phyloP scores from a whole-genome alignment of 1,139 yeast genomes.

The Debaryomycetaceae sp. region DNA sequence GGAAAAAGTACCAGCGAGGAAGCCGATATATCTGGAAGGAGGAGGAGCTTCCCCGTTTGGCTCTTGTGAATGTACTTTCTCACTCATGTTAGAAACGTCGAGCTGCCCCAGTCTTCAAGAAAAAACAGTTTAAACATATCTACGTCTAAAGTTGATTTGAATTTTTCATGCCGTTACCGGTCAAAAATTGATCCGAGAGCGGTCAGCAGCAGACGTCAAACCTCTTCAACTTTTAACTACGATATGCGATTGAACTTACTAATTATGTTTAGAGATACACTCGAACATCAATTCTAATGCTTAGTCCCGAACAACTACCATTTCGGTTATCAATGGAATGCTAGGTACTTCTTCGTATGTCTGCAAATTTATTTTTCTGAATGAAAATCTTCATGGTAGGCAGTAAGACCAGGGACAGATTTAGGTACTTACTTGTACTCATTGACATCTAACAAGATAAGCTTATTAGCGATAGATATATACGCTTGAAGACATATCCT shows the following conservation, averaged over 20 bases:
- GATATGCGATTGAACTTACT: neutral
- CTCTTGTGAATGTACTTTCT: neutral
- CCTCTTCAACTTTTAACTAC: neutral
- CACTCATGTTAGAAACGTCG: neutral
- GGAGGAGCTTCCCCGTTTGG: constrained; percentile 12
- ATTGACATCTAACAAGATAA: no score
- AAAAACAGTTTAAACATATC: neutral
- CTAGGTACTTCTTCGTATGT: no score
- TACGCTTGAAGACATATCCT: no score
- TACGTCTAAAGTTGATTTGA: neutral
- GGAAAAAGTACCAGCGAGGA: constrained; percentile 82
- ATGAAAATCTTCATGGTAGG: no score
- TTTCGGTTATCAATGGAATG: no score
- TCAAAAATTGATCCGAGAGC: neutral
- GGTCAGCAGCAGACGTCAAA: neutral
- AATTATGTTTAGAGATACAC: no score
- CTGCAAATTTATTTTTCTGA: no score
- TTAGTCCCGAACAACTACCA: no score
- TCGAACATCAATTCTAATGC: no score
- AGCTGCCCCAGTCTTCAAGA: neutral
- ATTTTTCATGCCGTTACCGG: neutral
- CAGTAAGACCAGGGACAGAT: no score
- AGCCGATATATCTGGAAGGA: constrained; percentile 66
- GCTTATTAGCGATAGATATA: no score
- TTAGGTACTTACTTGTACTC: no score